phyloP scores from a whole-genome alignment of 371 early-diverging fungal genomes.

The Syncephalastrum racemosum region DNA sequence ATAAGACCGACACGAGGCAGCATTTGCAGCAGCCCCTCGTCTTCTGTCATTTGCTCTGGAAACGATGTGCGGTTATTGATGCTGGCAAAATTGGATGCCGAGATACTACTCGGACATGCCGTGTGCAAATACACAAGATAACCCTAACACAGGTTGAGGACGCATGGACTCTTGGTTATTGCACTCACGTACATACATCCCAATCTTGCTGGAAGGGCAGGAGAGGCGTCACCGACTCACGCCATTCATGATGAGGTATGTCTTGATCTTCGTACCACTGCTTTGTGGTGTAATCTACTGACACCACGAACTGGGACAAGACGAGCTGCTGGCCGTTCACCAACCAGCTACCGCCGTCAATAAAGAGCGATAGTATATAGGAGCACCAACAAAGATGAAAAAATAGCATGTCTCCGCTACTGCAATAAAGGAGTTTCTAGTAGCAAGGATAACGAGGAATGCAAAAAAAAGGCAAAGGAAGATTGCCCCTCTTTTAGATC shows the following conservation, averaged over 20 bases:
- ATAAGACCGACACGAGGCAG: constrained; percentile 13
- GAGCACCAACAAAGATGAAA: too few species aligned
- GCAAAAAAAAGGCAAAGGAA: too few species aligned
- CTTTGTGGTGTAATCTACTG: neutral
- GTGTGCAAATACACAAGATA: constrained; percentile 14
- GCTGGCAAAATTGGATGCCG: constrained; percentile 3
- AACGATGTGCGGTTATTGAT: constrained; percentile 7
- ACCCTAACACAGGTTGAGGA: constrained; percentile 4
- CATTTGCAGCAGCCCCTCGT: neutral
- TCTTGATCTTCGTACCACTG: constrained; percentile 8
- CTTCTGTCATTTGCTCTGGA: neutral
- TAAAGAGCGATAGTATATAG: too few species aligned
- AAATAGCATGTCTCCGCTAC: too few species aligned
- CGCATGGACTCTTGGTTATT: neutral
- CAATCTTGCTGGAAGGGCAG: constrained; percentile 7
- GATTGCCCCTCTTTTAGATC: too few species aligned
- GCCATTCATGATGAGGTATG: constrained; percentile 5
- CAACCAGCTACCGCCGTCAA: too few species aligned
- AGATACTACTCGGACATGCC: constrained; percentile 9
- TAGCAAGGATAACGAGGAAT: too few species aligned
- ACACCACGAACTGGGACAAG: constrained; percentile 3
- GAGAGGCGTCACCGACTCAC: neutral
- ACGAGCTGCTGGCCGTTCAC: neutral
- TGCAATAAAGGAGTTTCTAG: too few species aligned
- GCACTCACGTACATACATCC: constrained; percentile 5